phyloP scores from a whole-genome alignment of 306 rosid species.

The Canavalia gladiata region DNA sequence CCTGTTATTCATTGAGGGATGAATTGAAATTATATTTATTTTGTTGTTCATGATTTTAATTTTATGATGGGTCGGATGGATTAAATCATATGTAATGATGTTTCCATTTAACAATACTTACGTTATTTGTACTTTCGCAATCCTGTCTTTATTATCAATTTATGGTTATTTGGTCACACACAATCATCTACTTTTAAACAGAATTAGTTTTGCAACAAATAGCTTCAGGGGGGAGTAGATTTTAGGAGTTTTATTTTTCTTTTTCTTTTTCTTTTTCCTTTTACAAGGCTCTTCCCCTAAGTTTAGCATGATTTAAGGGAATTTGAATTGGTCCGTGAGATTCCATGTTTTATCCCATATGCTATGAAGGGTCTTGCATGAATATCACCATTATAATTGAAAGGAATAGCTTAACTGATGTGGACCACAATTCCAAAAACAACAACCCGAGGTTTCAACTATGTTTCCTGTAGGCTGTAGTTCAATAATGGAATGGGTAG shows the following conservation, averaged over 20 bases:
- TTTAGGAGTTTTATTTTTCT: neutral
- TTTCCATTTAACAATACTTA: neutral
- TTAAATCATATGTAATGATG: slow-evolving; percentile 9
- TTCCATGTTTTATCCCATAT: too few species aligned
- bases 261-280: neutral
- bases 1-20: slow-evolving; percentile 12
- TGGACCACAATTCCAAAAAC: neutral
- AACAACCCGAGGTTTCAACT: neutral
- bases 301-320: neutral
- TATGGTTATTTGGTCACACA: neutral
- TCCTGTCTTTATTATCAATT: neutral
- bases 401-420: neutral
- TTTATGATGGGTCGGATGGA: neutral
- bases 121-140: neutral
- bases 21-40: slow-evolving; percentile 30
- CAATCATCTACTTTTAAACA: neutral
- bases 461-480: neutral
- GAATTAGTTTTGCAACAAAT: neutral
- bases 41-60: slow-evolving; percentile 9
- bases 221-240: neutral
- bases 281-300: neutral
- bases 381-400: neutral
- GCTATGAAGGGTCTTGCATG: neutral
- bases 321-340: neutral
- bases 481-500: neutral